These are phyloP conservation scores for Trifolium repens DNA, from an alignment of 306 rosid genomes.

Conservation along the genomic window DNA sequence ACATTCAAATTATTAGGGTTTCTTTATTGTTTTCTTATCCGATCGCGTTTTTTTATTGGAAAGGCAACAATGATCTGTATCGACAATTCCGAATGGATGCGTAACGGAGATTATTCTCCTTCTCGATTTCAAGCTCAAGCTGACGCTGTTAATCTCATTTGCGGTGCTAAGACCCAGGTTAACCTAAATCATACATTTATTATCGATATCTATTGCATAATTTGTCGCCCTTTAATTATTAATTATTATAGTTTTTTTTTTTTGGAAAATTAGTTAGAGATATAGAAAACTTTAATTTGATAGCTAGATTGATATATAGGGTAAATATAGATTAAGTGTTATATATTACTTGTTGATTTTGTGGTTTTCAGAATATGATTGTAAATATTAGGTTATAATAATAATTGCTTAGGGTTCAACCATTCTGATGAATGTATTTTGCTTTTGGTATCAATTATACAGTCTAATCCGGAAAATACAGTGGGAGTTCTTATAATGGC, in stretches of 20 bases:
- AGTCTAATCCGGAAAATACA: slow-evolving; percentile 96
- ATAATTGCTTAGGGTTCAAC: neutral
- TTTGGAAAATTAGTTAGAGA: slow-evolving; percentile 8
- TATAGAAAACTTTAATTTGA: neutral
- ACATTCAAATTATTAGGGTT: slow-evolving; percentile 55
- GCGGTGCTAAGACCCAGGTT: slow-evolving; percentile 99
- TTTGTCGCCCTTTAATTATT: neutral
- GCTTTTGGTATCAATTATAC: slow-evolving; percentile 39
- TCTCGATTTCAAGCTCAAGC: slow-evolving; percentile 93
- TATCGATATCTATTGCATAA: neutral
- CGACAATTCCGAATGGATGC: slow-evolving; percentile 98
- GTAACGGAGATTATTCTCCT: slow-evolving; percentile 91
- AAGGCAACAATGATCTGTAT: slow-evolving; percentile 98
- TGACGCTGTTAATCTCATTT: slow-evolving; percentile 90
- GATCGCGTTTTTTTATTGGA: neutral
- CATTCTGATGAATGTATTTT: slow-evolving; percentile 37
- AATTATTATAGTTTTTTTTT: neutral
- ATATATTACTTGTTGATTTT: slow-evolving; percentile 12
- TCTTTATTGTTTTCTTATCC: neutral
- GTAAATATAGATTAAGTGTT: neutral
- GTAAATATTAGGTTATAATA: neutral
- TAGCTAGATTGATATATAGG: slow-evolving; percentile 26
- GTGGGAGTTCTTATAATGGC: slow-evolving; percentile 98
- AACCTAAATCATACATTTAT: neutral
- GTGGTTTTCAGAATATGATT: slow-evolving; percentile 19